Conservation (phyloP, 2,329 filamentous ascomycete genomes). For the Parastagonospora nodorum region DNA sequence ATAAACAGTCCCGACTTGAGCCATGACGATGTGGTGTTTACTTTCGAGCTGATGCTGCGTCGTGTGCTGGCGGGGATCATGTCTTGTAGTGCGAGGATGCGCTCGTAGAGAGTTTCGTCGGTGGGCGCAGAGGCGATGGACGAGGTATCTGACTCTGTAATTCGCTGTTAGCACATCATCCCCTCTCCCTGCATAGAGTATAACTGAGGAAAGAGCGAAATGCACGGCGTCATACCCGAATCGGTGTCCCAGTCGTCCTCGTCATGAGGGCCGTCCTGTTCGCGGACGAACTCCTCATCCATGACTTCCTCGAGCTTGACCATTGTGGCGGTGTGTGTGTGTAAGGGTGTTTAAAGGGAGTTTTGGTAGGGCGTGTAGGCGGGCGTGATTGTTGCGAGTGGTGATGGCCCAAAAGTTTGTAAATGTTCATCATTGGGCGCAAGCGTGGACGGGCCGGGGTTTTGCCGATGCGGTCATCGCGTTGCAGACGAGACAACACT, state of each 20-base stretch:
- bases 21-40: slow-evolving; percentile 60
- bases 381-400: not conserved
- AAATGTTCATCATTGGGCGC: slow-evolving; percentile 9
- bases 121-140: slow-evolving; percentile 57
- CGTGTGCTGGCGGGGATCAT: slow-evolving; percentile 81
- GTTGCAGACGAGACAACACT: no score
- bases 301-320: slow-evolving; percentile 96
- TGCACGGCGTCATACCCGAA: slow-evolving; percentile 66
- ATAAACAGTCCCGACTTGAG: slow-evolving; percentile 68
- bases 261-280: slow-evolving; percentile 70
- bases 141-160: slow-evolving; percentile 77
- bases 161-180: no score
- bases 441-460: slow-evolving; percentile 4
- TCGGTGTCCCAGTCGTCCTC: slow-evolving; percentile 91
- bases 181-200: no score
- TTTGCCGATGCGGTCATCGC: slow-evolving; percentile 5
- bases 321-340: slow-evolving; percentile 66
- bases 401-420: slow-evolving; percentile 1
- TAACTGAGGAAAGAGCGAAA: no score
- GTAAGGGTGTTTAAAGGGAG: not conserved
- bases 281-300: slow-evolving; percentile 87
- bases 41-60: slow-evolving; percentile 54
- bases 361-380: not conserved
- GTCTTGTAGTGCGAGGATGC: slow-evolving; percentile 73
- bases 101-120: slow-evolving; percentile 60